Evolutionary conservation across 1,284 basidiomycete genomes (phyloP).

Genomic region (Moniliophthora roreri): DNA sequence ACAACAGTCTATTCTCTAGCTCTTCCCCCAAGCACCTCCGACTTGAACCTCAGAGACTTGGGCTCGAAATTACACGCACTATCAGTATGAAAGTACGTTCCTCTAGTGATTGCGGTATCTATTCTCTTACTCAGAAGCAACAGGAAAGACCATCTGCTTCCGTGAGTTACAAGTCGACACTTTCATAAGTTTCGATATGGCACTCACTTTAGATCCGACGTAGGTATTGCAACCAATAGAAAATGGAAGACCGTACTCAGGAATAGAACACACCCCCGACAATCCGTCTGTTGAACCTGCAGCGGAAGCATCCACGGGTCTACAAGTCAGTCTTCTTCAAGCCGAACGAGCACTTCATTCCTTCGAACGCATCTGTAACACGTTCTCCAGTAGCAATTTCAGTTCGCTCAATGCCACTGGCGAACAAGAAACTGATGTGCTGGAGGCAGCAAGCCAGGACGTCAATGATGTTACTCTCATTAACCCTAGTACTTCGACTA

Average conservation of each 20-base stretch:
- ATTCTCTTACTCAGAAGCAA: no score
- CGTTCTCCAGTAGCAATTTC: slow-evolving; percentile 13
- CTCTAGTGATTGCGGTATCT: not conserved
- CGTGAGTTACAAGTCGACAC: not conserved
- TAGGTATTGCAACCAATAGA: not conserved
- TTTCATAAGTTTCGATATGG: not conserved
- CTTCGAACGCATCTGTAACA: slow-evolving; percentile 14
- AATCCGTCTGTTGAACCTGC: not conserved
- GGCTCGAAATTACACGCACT: not conserved
- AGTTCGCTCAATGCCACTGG: slow-evolving; percentile 11
- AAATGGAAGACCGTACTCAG: not conserved
- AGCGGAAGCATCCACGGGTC: not conserved
- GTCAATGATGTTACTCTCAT: not conserved
- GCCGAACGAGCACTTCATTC: slow-evolving; percentile 14
- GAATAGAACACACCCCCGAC: not conserved
- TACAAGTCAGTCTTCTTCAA: slow-evolving; percentile 6
- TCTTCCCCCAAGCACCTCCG: slow-evolving; percentile 7
- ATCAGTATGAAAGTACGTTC: not conserved
- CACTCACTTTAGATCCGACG: not conserved
- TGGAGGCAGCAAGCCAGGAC: not conserved
- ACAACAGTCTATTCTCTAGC: slow-evolving; percentile 8
- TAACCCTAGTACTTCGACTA: not conserved
- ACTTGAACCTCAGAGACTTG: not conserved
- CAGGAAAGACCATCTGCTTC: not conserved
- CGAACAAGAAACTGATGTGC: slow-evolving; percentile 2